Conservation (phyloP, 2,329 filamentous ascomycete species). For the Aspergillus novoparasiticus region DNA sequence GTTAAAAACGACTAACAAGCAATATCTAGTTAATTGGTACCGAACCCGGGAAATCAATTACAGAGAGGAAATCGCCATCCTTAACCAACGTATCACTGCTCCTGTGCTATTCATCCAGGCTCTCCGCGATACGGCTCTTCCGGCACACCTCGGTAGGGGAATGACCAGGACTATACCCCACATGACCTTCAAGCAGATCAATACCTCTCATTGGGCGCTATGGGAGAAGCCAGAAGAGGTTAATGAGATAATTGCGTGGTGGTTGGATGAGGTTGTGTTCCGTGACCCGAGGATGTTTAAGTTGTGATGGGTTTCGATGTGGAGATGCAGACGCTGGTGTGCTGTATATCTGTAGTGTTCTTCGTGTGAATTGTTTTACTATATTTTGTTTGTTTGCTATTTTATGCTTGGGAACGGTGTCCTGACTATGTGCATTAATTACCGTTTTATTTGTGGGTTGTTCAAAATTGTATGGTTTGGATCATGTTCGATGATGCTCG, state of each 20-base stretch:
- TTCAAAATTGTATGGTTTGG: not conserved
- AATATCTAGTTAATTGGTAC: slow-evolving; percentile 74
- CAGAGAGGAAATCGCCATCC: slow-evolving; percentile 65
- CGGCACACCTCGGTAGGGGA: slow-evolving; percentile 66
- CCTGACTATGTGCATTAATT: not conserved
- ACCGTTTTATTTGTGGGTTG: not conserved
- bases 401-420: not conserved
- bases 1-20: not conserved
- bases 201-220: slow-evolving; percentile 79
- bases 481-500: not conserved
- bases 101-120: slow-evolving; percentile 78
- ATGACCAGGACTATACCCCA: slow-evolving; percentile 72
- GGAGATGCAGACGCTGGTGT: not conserved
- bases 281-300: slow-evolving; percentile 28
- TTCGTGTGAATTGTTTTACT: not conserved
- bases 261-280: slow-evolving; percentile 63
- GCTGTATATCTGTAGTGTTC: not conserved
- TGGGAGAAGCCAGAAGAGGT: slow-evolving; percentile 71
- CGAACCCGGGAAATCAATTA: slow-evolving; percentile 72
- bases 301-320: slow-evolving; percentile 3
- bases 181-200: slow-evolving; percentile 67
- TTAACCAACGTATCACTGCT: slow-evolving; percentile 52
- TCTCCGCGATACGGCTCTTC: slow-evolving; percentile 70
- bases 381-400: not conserved
- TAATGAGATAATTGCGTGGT: slow-evolving; percentile 69